Percentiles rank a stretch among this genome's conserved stretches.
phyloP scores from a whole-genome alignment of 805 yeast species.

The Gaillardinia entomophila region DNA sequence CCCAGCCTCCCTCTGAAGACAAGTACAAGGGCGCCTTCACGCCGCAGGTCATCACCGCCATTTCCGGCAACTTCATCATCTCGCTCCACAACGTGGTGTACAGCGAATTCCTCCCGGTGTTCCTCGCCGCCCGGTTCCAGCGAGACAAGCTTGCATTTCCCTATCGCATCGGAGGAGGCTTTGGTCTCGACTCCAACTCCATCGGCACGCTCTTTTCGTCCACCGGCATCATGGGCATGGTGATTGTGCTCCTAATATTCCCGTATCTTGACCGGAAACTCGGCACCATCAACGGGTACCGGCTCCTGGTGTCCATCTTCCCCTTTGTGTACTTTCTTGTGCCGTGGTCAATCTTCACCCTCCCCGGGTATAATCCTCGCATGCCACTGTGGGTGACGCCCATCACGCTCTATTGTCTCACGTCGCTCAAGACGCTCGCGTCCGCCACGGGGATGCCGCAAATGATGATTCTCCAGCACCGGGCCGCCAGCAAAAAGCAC shows the following conservation, averaged over 20 bases:
- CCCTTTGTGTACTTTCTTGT: constrained; percentile 26
- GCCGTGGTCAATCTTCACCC: constrained; percentile 28
- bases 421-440: constrained; percentile 27
- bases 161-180: constrained; percentile 30
- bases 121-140: constrained; percentile 25
- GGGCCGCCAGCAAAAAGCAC: constrained; percentile 28
- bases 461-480: constrained; percentile 26
- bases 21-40: constrained; percentile 17
- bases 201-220: constrained; percentile 32
- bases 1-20: neutral
- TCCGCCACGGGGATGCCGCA: constrained; percentile 33
- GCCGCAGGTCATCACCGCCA: constrained; percentile 24
- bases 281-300: constrained; percentile 24
- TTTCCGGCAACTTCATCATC: constrained; percentile 27
- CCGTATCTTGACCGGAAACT: constrained; percentile 28
- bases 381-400: constrained; percentile 28
- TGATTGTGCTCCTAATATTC: constrained; percentile 23
- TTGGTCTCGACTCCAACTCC: constrained; percentile 24
- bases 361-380: constrained; percentile 15
- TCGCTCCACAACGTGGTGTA: constrained; percentile 28
- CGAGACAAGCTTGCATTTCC: constrained; percentile 24
- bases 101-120: constrained; percentile 32
- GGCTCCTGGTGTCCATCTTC: constrained; percentile 25
- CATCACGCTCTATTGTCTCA: constrained; percentile 19
- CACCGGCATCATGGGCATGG: constrained; percentile 32